A percentile compares a stretch with the other conserved stretches of the same genome.
phyloP scores from a whole-genome alignment of 2,329 filamentous ascomycete genomes.

The Penicillium sp. region DNA sequence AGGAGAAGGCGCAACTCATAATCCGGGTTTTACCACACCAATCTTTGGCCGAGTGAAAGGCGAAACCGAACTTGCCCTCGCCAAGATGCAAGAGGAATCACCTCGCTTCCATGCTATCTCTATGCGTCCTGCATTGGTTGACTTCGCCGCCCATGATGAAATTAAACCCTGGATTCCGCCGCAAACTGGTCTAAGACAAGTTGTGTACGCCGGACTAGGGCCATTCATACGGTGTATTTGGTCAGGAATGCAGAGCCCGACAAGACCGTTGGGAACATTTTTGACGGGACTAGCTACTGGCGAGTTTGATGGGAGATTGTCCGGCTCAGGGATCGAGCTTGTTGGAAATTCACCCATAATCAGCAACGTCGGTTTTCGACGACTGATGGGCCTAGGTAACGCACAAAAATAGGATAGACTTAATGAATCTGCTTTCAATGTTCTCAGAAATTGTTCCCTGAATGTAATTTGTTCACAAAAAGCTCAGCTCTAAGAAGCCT shows the following conservation, averaged over 20 bases:
- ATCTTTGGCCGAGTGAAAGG: constrained; percentile 68
- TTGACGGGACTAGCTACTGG: background rate
- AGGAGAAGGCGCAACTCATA: constrained; percentile 44
- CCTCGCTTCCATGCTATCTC: background rate
- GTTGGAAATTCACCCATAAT: background rate
- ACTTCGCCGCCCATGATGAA: background rate
- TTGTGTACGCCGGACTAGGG: background rate
- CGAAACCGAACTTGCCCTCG: constrained; percentile 29
- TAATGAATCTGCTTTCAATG: background rate
- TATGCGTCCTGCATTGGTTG: background rate
- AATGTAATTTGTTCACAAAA: background rate
- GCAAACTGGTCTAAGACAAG: background rate
- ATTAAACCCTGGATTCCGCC: background rate
- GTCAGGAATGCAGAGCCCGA: background rate
- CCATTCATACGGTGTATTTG: background rate
- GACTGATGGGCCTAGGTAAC: background rate
- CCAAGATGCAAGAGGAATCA: background rate
- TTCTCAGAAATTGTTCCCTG: background rate
- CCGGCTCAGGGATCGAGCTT: background rate
- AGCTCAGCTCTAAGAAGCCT: too few species aligned
- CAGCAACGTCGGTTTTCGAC: background rate
- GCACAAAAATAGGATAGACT: background rate
- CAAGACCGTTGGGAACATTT: background rate
- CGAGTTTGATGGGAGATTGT: background rate
- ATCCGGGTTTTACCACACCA: constrained; percentile 56